Percentiles rank a stretch among this genome's conserved stretches.
Evolutionary conservation across 2,329 filamentous ascomycete genomes (phyloP).

Genomic region (Arachnopeziza araneosa): DNA sequence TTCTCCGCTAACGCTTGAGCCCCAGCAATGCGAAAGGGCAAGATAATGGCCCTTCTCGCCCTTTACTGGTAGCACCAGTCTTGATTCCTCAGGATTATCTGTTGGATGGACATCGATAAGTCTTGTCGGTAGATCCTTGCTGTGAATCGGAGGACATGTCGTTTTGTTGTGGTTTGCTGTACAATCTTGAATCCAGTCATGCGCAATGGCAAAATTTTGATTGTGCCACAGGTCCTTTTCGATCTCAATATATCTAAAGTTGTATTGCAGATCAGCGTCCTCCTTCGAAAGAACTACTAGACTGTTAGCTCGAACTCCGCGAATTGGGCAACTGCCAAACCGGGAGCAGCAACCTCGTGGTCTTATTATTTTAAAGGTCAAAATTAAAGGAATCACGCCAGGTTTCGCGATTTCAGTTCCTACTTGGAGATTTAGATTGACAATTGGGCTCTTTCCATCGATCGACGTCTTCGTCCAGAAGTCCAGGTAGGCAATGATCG

Average conservation of each 20-base stretch:
- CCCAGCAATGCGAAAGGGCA: conserved; percentile 1
- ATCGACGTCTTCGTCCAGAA: neutral
- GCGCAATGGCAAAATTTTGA: neutral
- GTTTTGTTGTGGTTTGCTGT: neutral
- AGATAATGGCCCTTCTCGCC: neutral
- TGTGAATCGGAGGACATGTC: neutral
- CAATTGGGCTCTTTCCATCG: neutral
- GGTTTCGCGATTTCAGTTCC: neutral
- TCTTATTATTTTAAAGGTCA: neutral
- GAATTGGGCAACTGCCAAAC: neutral
- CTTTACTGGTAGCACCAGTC: neutral
- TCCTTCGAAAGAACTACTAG: neutral
- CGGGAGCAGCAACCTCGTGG: conserved; percentile 1
- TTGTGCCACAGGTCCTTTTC: neutral
- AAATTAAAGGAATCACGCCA: neutral
- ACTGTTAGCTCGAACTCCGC: neutral
- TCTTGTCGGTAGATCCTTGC: neutral
- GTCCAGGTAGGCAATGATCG: neutral
- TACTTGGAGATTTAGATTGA: neutral
- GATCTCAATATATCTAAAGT: neutral
- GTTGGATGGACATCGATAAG: neutral
- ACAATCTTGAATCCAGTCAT: neutral
- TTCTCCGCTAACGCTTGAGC: neutral
- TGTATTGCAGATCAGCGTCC: neutral
- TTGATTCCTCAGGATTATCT: neutral